Evolutionary conservation across 169 alveolate species (phyloP).

Genomic region (Perkinsus chesapeaki): DNA sequence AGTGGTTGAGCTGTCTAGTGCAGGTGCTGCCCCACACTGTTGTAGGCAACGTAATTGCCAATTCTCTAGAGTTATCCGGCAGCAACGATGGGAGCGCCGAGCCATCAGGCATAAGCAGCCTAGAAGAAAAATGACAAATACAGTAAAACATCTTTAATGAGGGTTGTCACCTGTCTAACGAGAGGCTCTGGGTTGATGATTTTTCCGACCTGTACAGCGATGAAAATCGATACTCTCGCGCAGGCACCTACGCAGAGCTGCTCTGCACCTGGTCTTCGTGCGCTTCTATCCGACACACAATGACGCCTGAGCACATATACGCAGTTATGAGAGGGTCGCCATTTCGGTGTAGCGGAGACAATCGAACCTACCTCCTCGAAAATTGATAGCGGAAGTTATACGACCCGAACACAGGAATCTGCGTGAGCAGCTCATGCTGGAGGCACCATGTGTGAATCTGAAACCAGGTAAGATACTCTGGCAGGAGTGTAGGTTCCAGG

Average conservation of each 20-base stretch:
- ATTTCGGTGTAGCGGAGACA: background rate
- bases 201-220: background rate
- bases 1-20: background rate
- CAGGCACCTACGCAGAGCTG: background rate
- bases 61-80: background rate
- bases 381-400: background rate
- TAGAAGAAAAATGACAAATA: background rate
- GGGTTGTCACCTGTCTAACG: background rate
- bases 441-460: background rate
- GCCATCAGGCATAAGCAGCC: background rate
- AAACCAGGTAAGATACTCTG: background rate
- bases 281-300: background rate
- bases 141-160: background rate
- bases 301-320: no score
- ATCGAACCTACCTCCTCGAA: background rate
- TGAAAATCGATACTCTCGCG: background rate
- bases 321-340: background rate
- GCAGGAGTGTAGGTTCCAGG: background rate
- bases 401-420: background rate
- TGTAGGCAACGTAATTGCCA: background rate
- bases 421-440: background rate
- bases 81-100: background rate
- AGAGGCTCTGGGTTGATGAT: background rate
- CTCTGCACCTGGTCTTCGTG: background rate
- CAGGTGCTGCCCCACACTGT: background rate